Evolutionary conservation across 73 alveolate species (phyloP), one percentile per base, ranked within the genome.

Genomic region (Uronychia binucleata): DNA sequence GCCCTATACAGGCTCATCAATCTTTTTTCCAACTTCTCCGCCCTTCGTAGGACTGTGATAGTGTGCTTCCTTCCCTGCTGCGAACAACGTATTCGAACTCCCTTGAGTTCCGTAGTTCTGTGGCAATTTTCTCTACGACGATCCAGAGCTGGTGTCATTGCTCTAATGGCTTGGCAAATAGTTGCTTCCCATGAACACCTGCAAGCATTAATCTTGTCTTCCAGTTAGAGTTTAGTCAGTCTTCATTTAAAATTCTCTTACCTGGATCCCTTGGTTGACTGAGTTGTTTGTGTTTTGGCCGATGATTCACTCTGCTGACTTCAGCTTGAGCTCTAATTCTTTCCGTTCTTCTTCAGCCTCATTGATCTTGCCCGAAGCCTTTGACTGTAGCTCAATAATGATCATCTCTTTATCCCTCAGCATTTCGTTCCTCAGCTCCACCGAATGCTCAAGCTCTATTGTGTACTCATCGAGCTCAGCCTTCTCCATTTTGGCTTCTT

Each of bases 291-390:
- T 5, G 19, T n/a, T 85, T 34, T 76, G 11, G 46, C 11, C 25
- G 86, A 77, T 46, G n/a, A 83, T 76, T 5, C 58, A 8, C 80
- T 85, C 91, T 1, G 77, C 91, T 0, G 77, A 77, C 34, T 77
- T 82, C 34, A 85, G 81, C 46, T 85, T 84, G 32, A 77, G 76
- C 86, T 77, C 77, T 28, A 85, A 86, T 57, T 77, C 67, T 46
- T 46, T 46, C 19, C 19, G 5, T 19, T 46, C 67, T 46, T 46
- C 67, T 46, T 5, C 67, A 46, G 67, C 67, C 19, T 46, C 67
- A 46, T 19, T 11, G 19, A 19, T 19, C 19, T 11, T 46, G 19
- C 19, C 67, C 19, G 67, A 46, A 46, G 67, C 19, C 19, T 46
- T 46, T 46, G 67, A 46, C 19, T 46, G n/a, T 19, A 46, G 67